These are phyloP conservation scores for Alternaria brassicicola DNA, from an alignment of 2,329 filamentous ascomycete genomes.

Conservation along the genomic window DNA sequence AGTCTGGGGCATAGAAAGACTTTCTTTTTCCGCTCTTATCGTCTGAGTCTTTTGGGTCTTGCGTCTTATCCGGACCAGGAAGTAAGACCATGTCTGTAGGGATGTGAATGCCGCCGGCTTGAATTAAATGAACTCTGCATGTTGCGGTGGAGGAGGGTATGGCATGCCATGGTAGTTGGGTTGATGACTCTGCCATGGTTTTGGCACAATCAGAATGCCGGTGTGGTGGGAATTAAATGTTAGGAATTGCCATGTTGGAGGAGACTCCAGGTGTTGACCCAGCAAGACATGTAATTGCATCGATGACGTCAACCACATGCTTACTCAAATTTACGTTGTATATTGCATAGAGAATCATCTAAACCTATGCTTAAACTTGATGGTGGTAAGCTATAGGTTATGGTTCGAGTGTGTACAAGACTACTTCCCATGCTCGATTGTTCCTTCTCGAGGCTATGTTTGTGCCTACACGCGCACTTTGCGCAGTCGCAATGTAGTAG, in stretches of 20 bases:
- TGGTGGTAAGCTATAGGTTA: not conserved
- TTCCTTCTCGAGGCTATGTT: not conserved
- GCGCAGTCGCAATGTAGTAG: not conserved
- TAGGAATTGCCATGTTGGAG: not conserved
- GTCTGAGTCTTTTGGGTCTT: conserved; percentile 42
- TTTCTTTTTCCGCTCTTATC: conserved; percentile 43
- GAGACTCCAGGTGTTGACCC: not conserved
- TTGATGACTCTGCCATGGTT: not conserved
- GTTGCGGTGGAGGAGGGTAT: conserved; percentile 31
- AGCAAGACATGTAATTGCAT: not conserved
- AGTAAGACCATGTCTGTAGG: conserved; percentile 56
- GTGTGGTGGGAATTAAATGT: not conserved
- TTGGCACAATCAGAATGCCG: not conserved
- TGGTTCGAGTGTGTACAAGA: not conserved
- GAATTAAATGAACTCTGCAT: conserved; percentile 43
- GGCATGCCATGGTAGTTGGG: conserved; percentile 31
- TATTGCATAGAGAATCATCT: not conserved
- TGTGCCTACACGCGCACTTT: not conserved
- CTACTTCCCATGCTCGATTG: not conserved
- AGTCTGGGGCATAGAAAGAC: conserved; percentile 37
- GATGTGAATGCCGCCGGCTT: conserved; percentile 52
- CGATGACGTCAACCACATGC: not conserved
- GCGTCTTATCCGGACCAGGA: conserved; percentile 51
- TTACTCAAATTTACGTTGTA: not conserved
- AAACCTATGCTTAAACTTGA: not conserved